Conservation (phyloP, 768 basidiomycete species). For the Tulasnella sp. region DNA sequence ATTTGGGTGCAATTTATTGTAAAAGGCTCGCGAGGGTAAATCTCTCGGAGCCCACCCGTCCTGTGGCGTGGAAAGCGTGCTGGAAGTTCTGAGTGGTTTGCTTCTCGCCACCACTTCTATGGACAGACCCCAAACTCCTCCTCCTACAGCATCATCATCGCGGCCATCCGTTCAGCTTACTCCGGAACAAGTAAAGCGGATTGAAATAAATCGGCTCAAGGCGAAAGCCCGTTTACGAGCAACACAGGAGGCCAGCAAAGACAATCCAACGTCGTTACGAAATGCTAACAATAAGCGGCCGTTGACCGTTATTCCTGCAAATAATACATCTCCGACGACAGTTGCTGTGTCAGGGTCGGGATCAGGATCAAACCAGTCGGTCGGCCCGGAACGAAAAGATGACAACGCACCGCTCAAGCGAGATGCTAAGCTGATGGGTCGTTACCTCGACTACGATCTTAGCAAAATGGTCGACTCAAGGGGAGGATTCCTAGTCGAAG, state of each 20-base stretch:
- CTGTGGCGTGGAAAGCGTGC: background rate
- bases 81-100: background rate
- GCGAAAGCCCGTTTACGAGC: conserved; percentile 63
- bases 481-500: conserved; percentile 90
- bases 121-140: conserved; percentile 1
- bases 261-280: conserved; percentile 23
- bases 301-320: conserved; percentile 43
- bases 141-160: background rate
- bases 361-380: conserved; percentile 10
- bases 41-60: background rate
- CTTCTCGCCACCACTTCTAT: background rate
- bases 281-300: conserved; percentile 74
- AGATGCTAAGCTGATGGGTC: conserved; percentile 63
- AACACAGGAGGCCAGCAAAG: conserved; percentile 30
- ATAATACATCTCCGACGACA: conserved; percentile 49
- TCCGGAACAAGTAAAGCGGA: conserved; percentile 56
- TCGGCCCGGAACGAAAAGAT: conserved; percentile 15
- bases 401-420: conserved; percentile 39
- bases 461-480: conserved; percentile 95
- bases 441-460: conserved; percentile 94
- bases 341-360: conserved; percentile 25
- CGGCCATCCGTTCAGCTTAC: conserved; percentile 32
- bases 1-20: too few relatives aligned
- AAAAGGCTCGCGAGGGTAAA: background rate
- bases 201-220: conserved; percentile 71